Evolutionary conservation across 306 rosid species (phyloP).

Genomic region (Vigna reflexopilosa): DNA sequence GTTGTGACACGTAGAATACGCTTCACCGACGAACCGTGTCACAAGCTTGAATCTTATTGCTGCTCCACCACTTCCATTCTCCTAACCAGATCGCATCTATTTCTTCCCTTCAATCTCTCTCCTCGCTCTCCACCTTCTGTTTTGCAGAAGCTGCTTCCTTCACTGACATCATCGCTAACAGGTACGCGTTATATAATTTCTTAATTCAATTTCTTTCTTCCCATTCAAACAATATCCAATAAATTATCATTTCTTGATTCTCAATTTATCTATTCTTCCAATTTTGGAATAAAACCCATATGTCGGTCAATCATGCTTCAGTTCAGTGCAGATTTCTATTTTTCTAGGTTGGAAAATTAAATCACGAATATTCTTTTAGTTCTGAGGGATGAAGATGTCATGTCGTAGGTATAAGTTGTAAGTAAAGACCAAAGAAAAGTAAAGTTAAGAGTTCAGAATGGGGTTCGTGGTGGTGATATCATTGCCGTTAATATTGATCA

Average conservation of each 20-base stretch:
- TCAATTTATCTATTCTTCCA: not conserved
- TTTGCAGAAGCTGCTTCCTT: conserved; percentile 4
- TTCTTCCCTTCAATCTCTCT: not conserved
- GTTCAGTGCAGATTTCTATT: not conserved
- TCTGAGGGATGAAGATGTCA: conserved; percentile 19
- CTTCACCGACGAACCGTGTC: not conserved
- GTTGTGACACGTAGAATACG: conserved; percentile 1
- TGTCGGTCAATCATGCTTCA: not conserved
- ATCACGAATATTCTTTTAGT: not conserved
- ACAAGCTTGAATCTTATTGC: not conserved
- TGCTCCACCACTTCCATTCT: not conserved
- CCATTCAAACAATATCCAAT: not conserved
- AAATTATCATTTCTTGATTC: not conserved
- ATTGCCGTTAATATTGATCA: conserved; percentile 57
- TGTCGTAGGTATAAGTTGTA: conserved; percentile 6
- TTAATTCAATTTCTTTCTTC: not conserved
- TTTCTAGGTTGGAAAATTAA: not conserved
- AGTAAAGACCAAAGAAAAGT: not conserved
- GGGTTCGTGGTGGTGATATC: conserved; percentile 53
- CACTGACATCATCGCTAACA: conserved; percentile 19
- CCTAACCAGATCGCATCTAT: not conserved
- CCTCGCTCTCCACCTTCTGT: conserved; percentile 8
- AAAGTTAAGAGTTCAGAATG: conserved; percentile 39
- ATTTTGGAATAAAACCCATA: not conserved
- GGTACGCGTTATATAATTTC: conserved; percentile 29